phyloP scores from a whole-genome alignment of 306 rosid genomes.

The Lotus japonicus region DNA sequence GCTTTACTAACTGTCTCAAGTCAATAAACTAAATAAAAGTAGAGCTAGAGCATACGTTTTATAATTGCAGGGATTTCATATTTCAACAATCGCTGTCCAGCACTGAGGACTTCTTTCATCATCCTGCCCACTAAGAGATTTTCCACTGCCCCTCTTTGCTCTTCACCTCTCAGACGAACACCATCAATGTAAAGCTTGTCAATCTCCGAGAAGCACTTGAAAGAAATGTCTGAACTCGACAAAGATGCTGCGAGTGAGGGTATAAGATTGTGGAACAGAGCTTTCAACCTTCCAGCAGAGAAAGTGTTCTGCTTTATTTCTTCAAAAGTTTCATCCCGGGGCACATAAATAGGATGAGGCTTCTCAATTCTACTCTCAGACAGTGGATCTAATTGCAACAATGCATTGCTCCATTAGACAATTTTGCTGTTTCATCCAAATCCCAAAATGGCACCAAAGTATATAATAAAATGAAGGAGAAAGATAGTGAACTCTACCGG shows the following conservation, averaged over 20 bases:
- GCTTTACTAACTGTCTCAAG: background rate
- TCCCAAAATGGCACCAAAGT: background rate
- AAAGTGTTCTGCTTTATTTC: constrained; percentile 82
- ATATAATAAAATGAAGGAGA: background rate
- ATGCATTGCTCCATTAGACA: constrained; percentile 7
- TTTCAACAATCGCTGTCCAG: constrained; percentile 52
- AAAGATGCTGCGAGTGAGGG: constrained; percentile 69
- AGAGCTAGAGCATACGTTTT: constrained; percentile 38
- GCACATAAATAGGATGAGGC: constrained; percentile 96
- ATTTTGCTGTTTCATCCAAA: background rate
- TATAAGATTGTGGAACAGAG: constrained; percentile 83
- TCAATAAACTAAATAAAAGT: background rate
- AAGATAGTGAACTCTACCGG: constrained; percentile 35
- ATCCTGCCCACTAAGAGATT: constrained; percentile 35
- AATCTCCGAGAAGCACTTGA: constrained; percentile 78
- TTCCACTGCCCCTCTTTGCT: constrained; percentile 20
- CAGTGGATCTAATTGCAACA: constrained; percentile 45
- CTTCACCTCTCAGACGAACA: constrained; percentile 57
- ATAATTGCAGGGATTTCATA: constrained; percentile 77
- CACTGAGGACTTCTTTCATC: constrained; percentile 55
- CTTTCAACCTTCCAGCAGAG: constrained; percentile 85
- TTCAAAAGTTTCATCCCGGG: constrained; percentile 88
- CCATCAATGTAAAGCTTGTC: constrained; percentile 85
- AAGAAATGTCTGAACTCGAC: constrained; percentile 76
- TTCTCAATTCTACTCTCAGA: constrained; percentile 82